Conservation (phyloP, 441 rosid species). For the Aquilaria agallochum region DNA sequence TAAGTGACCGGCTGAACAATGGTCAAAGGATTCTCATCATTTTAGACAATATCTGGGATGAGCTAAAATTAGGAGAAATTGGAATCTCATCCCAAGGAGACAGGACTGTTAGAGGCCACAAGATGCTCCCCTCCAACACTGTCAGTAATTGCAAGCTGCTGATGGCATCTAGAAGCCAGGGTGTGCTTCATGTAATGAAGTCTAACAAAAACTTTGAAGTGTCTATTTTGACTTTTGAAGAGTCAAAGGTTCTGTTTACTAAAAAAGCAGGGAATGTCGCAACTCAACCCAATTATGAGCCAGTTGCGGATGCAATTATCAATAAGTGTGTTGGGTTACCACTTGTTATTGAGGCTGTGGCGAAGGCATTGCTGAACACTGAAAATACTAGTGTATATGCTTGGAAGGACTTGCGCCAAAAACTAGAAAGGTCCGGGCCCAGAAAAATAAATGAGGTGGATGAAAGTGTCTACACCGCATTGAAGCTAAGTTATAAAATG, state of each 20-base stretch:
- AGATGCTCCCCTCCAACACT: too few relatives aligned
- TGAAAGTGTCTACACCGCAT: not conserved
- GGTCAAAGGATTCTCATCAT: slow-evolving; percentile 14
- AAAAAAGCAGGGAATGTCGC: not conserved
- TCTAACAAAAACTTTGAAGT: slow-evolving; percentile 3
- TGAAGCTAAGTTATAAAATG: not conserved
- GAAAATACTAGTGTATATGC: slow-evolving; percentile 1
- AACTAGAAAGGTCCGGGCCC: too few relatives aligned
- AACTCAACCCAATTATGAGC: not conserved
- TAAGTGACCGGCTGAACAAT: not conserved
- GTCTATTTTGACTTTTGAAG: not conserved
- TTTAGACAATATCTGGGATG: slow-evolving; percentile 16
- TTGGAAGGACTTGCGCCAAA: not conserved
- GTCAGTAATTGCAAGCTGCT: not conserved
- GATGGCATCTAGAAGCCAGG: not conserved
- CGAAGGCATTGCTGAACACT: slow-evolving; percentile 4
- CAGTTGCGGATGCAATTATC: not conserved
- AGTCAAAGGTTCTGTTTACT: not conserved
- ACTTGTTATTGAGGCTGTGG: slow-evolving; percentile 11
- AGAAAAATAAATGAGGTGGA: not conserved
- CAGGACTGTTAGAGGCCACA: not conserved
- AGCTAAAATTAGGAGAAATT: slow-evolving; percentile 6
- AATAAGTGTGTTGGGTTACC: slow-evolving; percentile 28
- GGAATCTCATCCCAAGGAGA: not conserved
- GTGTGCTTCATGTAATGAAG: not conserved